Evolutionary conservation across 768 basidiomycete species (phyloP).

Genomic region (Hygrophorus pudorinus): DNA sequence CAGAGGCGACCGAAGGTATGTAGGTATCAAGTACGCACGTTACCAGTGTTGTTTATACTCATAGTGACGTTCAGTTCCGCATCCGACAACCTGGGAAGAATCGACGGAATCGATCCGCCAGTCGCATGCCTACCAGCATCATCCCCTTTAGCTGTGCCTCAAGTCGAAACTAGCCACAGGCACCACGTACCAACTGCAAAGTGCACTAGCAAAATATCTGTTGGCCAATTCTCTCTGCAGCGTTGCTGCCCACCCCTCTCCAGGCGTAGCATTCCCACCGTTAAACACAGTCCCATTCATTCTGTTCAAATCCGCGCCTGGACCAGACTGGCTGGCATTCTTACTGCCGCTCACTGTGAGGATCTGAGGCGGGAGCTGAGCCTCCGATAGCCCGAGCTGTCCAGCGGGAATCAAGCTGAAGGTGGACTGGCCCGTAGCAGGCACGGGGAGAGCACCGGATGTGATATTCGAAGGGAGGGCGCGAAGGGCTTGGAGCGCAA

Average conservation of each 20-base stretch:
- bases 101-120: conserved; percentile 68
- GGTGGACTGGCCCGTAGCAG: conserved; percentile 39
- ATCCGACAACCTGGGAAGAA: conserved; percentile 62
- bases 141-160: not conserved
- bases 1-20: not conserved
- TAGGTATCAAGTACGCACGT: conserved; percentile 36
- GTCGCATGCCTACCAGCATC: conserved; percentile 57
- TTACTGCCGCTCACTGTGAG: conserved; percentile 16
- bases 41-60: conserved; percentile 60
- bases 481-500: conserved; percentile 66
- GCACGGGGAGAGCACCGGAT: conserved; percentile 39
- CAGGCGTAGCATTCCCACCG: conserved; percentile 48
- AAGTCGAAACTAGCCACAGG: not conserved
- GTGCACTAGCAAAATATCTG: conserved; percentile 69
- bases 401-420: conserved; percentile 65
- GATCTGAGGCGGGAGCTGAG: conserved; percentile 60
- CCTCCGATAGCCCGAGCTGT: conserved; percentile 74
- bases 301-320: conserved; percentile 51
- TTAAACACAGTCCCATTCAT: conserved; percentile 48
- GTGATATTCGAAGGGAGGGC: conserved; percentile 69
- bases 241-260: conserved; percentile 57
- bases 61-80: conserved; percentile 59
- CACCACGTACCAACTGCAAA: conserved; percentile 76
- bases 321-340: conserved; percentile 43
- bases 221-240: conserved; percentile 73